Evolutionary conservation across 805 yeast species (phyloP).

Genomic region (Metschnikowia borealis): DNA sequence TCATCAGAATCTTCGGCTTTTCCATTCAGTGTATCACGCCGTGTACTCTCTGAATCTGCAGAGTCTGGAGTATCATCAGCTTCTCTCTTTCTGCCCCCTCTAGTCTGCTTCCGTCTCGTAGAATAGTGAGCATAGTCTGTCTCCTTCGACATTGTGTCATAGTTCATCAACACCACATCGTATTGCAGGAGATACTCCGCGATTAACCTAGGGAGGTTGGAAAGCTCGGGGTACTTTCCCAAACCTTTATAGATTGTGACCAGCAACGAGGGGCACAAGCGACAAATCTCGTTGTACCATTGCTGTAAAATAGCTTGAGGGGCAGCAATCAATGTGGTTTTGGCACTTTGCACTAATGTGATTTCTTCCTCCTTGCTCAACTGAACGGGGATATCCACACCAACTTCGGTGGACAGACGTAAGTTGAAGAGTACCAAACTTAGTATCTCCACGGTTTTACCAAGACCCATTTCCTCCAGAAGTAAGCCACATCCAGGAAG

Average conservation of each 20-base stretch:
- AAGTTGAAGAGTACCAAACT: constrained; percentile 61
- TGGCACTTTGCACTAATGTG: constrained; percentile 47
- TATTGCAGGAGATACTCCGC: constrained; percentile 54
- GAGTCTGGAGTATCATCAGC: not conserved
- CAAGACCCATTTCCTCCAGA: constrained; percentile 97
- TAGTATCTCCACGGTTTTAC: constrained; percentile 85
- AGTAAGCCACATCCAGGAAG: constrained; percentile 62
- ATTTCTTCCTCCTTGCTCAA: constrained; percentile 36
- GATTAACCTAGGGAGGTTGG: constrained; percentile 36
- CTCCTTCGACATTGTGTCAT: constrained; percentile 66
- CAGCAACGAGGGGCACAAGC: constrained; percentile 54
- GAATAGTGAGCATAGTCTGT: constrained; percentile 74
- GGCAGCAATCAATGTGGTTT: constrained; percentile 77
- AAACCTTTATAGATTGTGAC: constrained; percentile 64
- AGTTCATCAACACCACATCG: constrained; percentile 82
- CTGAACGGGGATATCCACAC: constrained; percentile 26
- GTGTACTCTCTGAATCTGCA: not conserved
- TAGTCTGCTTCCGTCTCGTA: constrained; percentile 49
- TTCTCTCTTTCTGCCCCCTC: constrained; percentile 19
- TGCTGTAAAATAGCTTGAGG: constrained; percentile 82
- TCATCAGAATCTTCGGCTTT: constrained; percentile 11
- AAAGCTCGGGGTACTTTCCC: constrained; percentile 22
- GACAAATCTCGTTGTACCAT: constrained; percentile 74
- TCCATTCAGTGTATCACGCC: not conserved
- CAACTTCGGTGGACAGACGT: constrained; percentile 39